Evolutionary conservation across 2,329 filamentous ascomycete genomes (phyloP).

Genomic region (Xylaria sp.): DNA sequence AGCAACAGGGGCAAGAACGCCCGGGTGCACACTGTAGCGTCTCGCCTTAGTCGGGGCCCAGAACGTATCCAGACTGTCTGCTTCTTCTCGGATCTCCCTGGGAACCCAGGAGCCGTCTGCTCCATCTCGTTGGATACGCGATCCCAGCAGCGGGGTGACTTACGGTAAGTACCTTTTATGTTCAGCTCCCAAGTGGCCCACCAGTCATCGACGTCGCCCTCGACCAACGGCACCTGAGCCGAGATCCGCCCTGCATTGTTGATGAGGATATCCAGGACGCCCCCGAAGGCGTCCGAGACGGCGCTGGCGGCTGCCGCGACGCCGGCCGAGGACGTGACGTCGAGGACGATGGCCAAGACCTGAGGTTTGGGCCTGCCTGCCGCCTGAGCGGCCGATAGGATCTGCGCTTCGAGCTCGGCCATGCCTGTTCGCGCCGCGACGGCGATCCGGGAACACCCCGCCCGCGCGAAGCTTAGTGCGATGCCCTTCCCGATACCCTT

Average conservation of each 20-base stretch:
- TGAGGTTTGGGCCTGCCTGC: conserved; percentile 31
- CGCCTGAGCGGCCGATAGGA: conserved; percentile 39
- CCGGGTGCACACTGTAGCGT: conserved; percentile 12
- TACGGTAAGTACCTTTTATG: conserved; percentile 20
- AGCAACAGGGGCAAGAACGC: conserved; percentile 23
- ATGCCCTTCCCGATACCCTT: conserved; percentile 53
- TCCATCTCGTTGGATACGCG: not conserved
- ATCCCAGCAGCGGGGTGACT: not conserved
- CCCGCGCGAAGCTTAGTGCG: conserved; percentile 55
- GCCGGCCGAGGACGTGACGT: conserved; percentile 37
- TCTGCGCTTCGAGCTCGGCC: conserved; percentile 41
- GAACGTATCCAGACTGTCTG: too few relatives aligned
- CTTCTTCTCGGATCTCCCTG: too few relatives aligned
- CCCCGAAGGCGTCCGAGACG: conserved; percentile 20
- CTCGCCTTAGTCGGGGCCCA: not conserved
- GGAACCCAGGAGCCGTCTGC: not conserved
- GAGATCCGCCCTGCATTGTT: conserved; percentile 46
- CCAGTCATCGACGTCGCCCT: conserved; percentile 19
- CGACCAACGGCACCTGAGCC: conserved; percentile 33
- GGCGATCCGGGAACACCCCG: conserved; percentile 52
- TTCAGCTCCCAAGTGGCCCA: conserved; percentile 29
- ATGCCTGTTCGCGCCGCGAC: conserved; percentile 55
- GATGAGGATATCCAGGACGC: conserved; percentile 43
- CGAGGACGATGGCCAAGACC: conserved; percentile 37
- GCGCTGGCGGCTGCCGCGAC: conserved; percentile 35